Evolutionary conservation across 495 filamentous ascomycete genomes (phyloP), one percentile per base, ranked within the genome.

Genomic region (Hypoxylon fragiforme): DNA sequence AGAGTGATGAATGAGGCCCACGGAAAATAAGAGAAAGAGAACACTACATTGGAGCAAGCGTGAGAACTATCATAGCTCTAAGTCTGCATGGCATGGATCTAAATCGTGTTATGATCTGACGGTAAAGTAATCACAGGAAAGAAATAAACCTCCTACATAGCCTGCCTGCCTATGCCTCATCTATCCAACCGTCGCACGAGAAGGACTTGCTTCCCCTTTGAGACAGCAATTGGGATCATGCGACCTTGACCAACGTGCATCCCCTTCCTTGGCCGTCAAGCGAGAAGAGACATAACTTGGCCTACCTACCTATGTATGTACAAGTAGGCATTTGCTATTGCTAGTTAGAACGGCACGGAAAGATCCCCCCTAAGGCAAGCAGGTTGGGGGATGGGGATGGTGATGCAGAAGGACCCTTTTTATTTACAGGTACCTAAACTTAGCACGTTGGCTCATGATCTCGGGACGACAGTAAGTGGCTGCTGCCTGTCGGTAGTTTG

Each of bases 41-140:
- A 31, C n/a, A n/a, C n/a, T n/a, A n/a, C n/a, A n/a, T n/a, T n/a
- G n/a, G n/a, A n/a, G n/a, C n/a, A n/a, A n/a, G n/a, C n/a, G n/a
- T n/a, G n/a, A 30, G 8, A 44, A 37, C 34, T 37, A 16, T 1
- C 26, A 19, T 49, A 49, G 44, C 43, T 38, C 48, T 45, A 7
- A 20, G 12, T 35, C 36, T 19, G 37, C 50, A 44, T n/a, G n/a
- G n/a, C 56, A 44, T 60, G 50, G 56, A 54, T 53, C 37, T 11
- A 32, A 49, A 30, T 12, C 31, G 38, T 35, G 22, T 15, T 42
- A 50, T 60, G 56, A 45, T 50, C 50, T 60, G 50, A 54, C 34
- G 56, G 38, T 38, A n/a, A n/a, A 44, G 40, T 26, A 37, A 44
- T 50, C 54, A 44, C n/a, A n/a, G n/a, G n/a, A n/a, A n/a, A n/a